phyloP scores from a whole-genome alignment of 768 basidiomycete species.

The Phanerodontia chrysosporium region DNA sequence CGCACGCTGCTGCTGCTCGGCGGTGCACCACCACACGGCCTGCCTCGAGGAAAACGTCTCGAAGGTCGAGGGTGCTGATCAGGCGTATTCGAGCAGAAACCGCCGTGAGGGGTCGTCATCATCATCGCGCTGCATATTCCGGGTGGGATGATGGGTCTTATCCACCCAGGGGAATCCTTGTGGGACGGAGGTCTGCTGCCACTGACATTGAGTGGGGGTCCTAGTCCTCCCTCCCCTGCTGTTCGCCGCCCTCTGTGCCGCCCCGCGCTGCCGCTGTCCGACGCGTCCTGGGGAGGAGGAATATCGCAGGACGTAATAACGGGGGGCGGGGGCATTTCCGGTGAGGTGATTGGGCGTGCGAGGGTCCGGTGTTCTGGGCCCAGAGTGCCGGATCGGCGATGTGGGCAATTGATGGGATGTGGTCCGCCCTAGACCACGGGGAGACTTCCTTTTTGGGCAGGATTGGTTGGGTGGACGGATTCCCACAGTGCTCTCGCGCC shows the following conservation, averaged over 20 bases:
- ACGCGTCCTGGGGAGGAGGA: neutral
- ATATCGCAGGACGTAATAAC: conserved; percentile 2
- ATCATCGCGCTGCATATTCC: neutral
- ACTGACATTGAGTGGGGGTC: too few relatives aligned
- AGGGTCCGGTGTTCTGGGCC: conserved; percentile 4
- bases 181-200: neutral
- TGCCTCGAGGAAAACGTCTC: too few relatives aligned
- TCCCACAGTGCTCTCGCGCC: conserved; percentile 9
- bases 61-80: too few relatives aligned
- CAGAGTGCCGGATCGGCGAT: neutral
- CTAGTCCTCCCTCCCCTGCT: too few relatives aligned
- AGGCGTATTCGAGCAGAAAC: neutral
- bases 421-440: neutral
- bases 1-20: neutral
- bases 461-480: neutral
- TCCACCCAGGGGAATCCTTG: neutral
- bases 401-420: conserved; percentile 2
- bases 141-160: neutral
- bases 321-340: conserved; percentile 1
- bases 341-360: conserved; percentile 1
- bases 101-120: neutral
- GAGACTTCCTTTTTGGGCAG: neutral
- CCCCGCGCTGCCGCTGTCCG: neutral
- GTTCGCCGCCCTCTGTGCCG: neutral
- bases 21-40: too few relatives aligned